Conservation (phyloP, 805 yeast species). For the Crinitomyces ghanaensis region DNA sequence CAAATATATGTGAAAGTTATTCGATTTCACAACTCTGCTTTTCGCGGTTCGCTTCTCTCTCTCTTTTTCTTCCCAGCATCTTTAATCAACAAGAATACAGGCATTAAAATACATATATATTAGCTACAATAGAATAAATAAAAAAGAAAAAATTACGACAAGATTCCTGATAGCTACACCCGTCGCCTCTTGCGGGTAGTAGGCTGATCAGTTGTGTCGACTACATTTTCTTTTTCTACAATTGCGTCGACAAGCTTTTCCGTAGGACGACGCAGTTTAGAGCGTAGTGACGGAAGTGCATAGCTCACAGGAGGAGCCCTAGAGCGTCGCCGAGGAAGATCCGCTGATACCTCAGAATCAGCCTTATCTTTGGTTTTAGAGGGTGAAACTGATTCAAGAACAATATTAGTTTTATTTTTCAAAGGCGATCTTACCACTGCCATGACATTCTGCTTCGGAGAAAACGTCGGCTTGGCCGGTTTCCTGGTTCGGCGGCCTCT, state of each 20-base stretch:
- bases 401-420: no score
- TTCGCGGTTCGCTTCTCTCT: no score
- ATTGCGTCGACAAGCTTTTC: conserved; percentile 54
- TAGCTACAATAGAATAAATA: background rate
- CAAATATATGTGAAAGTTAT: no score
- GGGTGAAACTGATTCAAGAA: conserved; percentile 1
- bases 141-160: background rate
- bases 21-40: no score
- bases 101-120: background rate
- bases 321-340: conserved; percentile 29
- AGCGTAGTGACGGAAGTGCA: conserved; percentile 53
- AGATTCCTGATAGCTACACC: background rate
- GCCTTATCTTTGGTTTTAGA: conserved; percentile 3
- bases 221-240: conserved; percentile 9
- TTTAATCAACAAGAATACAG: no score
- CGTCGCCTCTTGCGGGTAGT: background rate
- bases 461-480: no score
- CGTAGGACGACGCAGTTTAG: conserved; percentile 57
- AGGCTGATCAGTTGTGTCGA: background rate
- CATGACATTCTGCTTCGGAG: no score
- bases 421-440: no score
- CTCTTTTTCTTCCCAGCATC: no score
- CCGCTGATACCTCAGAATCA: conserved; percentile 1
- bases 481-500: no score
- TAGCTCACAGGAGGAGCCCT: conserved; percentile 49